A percentile compares a stretch with the other conserved stretches of the same genome.
phyloP scores from a whole-genome alignment of 305 asterid genomes.

The Rubia tinctorum region DNA sequence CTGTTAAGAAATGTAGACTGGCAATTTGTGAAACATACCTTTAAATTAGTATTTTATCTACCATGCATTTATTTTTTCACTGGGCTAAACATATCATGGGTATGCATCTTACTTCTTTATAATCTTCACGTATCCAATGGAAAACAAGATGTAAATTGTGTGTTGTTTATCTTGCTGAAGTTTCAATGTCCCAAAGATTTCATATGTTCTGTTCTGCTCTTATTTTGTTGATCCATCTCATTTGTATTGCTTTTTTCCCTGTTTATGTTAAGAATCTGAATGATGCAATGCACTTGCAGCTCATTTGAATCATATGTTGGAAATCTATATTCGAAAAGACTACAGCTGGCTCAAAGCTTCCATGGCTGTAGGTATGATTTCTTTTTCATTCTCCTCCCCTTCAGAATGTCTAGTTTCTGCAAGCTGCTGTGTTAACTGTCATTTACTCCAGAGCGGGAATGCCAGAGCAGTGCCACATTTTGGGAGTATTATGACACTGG shows the following conservation, averaged over 20 bases:
- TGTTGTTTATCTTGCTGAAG: not conserved
- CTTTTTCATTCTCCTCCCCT: conserved; percentile 10
- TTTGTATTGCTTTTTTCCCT: not conserved
- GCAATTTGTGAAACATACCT: not conserved
- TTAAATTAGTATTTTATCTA: not conserved
- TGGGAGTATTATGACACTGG: not conserved
- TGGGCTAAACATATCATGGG: not conserved
- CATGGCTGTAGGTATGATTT: conserved; percentile 61
- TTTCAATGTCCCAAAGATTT: not conserved
- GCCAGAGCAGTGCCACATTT: not conserved
- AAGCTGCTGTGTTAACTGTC: not conserved
- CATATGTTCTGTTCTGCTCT: not conserved
- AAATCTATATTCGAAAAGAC: conserved; percentile 52
- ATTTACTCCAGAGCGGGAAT: not conserved
- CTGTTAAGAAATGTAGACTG: not conserved
- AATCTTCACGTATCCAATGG: not conserved
- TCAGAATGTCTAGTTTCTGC: not conserved
- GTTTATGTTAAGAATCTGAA: not conserved
- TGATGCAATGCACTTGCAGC: conserved; percentile 48
- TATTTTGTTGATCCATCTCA: not conserved
- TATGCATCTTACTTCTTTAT: not conserved
- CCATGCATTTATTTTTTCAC: not conserved
- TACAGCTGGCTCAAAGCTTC: conserved; percentile 63
- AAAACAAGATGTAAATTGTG: not conserved
- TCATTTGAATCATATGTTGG: conserved; percentile 88